Percentiles rank a stretch among this genome's conserved stretches.
Conservation (phyloP, 78 protist species). For the Chrysochromulina parva region DNA sequence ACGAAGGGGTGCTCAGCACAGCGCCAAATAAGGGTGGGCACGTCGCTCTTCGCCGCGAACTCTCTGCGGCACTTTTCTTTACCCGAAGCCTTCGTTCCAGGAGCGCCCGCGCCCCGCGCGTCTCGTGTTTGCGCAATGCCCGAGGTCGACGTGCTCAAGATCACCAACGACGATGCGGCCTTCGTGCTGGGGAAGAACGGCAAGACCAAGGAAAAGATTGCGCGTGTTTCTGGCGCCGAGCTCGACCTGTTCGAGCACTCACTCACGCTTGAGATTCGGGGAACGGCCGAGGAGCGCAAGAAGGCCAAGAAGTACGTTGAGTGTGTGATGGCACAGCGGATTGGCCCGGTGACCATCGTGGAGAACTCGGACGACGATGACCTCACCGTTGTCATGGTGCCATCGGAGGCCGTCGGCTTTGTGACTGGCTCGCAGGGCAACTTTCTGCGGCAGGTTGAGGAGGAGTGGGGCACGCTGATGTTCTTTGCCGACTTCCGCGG, state of each 20-base stretch:
- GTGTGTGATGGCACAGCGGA: constrained; percentile 33
- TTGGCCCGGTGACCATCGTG: constrained; percentile 22
- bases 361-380: background rate
- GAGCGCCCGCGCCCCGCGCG: too few relatives aligned
- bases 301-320: constrained; percentile 20
- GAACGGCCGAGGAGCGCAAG: background rate
- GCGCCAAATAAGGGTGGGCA: too few relatives aligned
- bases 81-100: too few relatives aligned
- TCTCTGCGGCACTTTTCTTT: too few relatives aligned
- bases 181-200: constrained; percentile 27
- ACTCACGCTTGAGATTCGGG: constrained; percentile 8
- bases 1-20: too few relatives aligned
- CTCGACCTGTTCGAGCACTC: constrained; percentile 8
- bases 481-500: constrained; percentile 36
- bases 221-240: constrained; percentile 25
- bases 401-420: constrained; percentile 23
- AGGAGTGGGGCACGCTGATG: constrained; percentile 46
- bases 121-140: background rate
- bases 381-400: constrained; percentile 1
- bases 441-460: constrained; percentile 22
- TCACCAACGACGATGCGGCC: constrained; percentile 28
- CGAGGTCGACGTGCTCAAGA: constrained; percentile 2
- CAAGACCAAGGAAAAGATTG: constrained; percentile 27
- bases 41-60: too few relatives aligned
- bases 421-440: constrained; percentile 27